A percentile compares a stretch with the other conserved stretches of the same genome.
Conservation (phyloP, 441 rosid genomes). For the Erodium moschatum region DNA sequence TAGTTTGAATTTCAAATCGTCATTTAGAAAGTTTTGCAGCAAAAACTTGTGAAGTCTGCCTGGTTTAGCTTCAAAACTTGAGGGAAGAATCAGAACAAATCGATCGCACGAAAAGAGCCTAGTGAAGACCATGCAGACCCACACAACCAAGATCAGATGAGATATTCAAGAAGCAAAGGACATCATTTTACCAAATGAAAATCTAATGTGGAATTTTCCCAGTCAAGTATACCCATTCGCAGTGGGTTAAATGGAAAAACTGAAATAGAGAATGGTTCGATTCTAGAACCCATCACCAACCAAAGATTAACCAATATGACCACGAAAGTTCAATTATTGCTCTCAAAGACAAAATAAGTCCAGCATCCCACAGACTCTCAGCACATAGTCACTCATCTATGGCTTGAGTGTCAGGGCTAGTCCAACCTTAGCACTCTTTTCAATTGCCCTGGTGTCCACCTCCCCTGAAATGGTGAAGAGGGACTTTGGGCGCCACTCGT, state of each 20-base stretch:
- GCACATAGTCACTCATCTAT: slow-evolving; percentile 20
- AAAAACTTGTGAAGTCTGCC: too few species aligned
- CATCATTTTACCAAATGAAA: not conserved
- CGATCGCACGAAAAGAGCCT: too few species aligned
- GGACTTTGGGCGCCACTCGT: slow-evolving; percentile 84
- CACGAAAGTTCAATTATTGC: slow-evolving; percentile 28
- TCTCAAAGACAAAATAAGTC: slow-evolving; percentile 18
- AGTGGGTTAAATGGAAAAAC: not conserved
- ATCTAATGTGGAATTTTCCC: not conserved
- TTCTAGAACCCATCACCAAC: slow-evolving; percentile 29
- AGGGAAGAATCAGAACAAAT: too few species aligned
- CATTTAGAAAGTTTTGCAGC: too few species aligned
- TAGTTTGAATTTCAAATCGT: too few species aligned
- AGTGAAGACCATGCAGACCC: too few species aligned
- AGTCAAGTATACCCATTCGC: not conserved
- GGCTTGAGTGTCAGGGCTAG: slow-evolving; percentile 81
- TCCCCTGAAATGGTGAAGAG: slow-evolving; percentile 78
- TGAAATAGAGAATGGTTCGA: not conserved
- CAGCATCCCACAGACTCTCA: slow-evolving; percentile 6
- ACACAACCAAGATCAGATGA: not conserved
- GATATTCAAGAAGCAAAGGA: not conserved
- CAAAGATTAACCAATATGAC: slow-evolving; percentile 18
- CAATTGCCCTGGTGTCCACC: slow-evolving; percentile 83
- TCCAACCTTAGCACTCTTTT: slow-evolving; percentile 87
- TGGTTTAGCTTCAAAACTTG: too few species aligned